phyloP scores from a whole-genome alignment of 2,329 filamentous ascomycete species.

The Beauveria sp. region DNA sequence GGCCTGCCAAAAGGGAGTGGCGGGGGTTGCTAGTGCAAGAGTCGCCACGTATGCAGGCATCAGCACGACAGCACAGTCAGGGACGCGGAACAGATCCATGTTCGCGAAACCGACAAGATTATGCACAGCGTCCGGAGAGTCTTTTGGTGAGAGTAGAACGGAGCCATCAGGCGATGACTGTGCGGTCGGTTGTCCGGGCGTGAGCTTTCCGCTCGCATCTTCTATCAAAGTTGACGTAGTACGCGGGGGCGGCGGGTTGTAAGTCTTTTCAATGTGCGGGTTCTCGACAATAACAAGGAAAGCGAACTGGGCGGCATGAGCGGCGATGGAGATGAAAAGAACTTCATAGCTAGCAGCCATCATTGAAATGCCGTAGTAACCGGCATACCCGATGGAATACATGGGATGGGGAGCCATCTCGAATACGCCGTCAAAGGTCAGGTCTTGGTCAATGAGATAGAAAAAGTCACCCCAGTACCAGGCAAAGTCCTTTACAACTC shows the following conservation, averaged over 20 bases:
- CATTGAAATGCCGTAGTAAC: constrained; percentile 96
- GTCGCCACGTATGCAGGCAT: constrained; percentile 68
- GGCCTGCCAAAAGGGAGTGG: constrained; percentile 65
- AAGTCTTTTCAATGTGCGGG: constrained; percentile 95
- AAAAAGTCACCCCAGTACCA: constrained; percentile 99
- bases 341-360: constrained; percentile 98
- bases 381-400: constrained; percentile 97
- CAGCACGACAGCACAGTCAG: constrained; percentile 73
- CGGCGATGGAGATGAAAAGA: constrained; percentile 90
- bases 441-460: constrained; percentile 93
- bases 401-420: constrained; percentile 98
- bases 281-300: constrained; percentile 92
- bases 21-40: constrained; percentile 69
- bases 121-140: constrained; percentile 62
- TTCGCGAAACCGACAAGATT: constrained; percentile 77
- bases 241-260: constrained; percentile 81
- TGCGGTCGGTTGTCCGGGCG: constrained; percentile 18
- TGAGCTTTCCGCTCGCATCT: constrained; percentile 23
- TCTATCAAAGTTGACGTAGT: constrained; percentile 36
- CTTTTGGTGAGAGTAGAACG: constrained; percentile 20
- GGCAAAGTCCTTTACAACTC: constrained; percentile 96
- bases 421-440: constrained; percentile 97
- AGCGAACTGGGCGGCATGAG: constrained; percentile 87
- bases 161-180: constrained; percentile 18
- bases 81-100: constrained; percentile 79